phyloP scores from a whole-genome alignment of 2,329 filamentous ascomycete species.

The Claviceps monticola region DNA sequence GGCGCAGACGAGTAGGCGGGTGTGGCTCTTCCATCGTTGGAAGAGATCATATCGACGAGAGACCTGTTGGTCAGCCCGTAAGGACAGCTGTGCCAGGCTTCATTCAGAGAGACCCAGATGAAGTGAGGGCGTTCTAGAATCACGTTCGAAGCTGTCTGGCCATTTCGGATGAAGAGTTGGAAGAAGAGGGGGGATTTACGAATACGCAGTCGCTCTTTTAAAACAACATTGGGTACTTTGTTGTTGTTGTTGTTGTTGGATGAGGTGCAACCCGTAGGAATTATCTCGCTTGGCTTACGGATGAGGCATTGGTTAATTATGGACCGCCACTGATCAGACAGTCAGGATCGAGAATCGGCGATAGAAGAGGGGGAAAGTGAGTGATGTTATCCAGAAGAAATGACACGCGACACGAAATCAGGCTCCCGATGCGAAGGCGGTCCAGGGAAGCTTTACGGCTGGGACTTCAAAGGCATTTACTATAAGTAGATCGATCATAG shows the following conservation, averaged over 20 bases:
- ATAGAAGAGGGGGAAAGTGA: background rate
- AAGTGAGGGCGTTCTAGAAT: conserved; percentile 19
- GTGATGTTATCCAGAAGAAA: background rate
- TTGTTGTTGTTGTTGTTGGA: background rate
- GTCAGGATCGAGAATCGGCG: too few species aligned
- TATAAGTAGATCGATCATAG: too few species aligned
- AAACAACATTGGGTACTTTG: background rate
- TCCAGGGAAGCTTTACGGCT: too few species aligned
- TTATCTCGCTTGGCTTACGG: background rate
- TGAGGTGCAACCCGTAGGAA: background rate
- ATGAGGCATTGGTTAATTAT: background rate
- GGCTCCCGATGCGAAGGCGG: too few species aligned
- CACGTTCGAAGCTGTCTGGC: conserved; percentile 16
- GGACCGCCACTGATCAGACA: too few species aligned
- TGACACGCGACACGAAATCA: too few species aligned
- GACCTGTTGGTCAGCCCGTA: too few species aligned
- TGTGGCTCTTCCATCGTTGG: too few species aligned
- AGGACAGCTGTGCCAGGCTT: background rate
- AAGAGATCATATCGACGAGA: background rate
- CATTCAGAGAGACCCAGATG: conserved; percentile 9
- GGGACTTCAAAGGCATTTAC: too few species aligned
- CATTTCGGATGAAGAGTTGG: conserved; percentile 19
- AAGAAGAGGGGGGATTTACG: background rate
- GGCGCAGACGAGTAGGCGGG: background rate
- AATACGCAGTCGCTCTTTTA: background rate